A percentile compares a stretch with the other conserved stretches of the same genome.
These are phyloP conservation scores for Medicago truncatula DNA, from an alignment of 306 rosid species.

Conservation along the genomic window MtrunA17r5.0-ANR NC_053045.1:53233001-53233500, in stretches of 20 bases:
- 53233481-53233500: background rate
- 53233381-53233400: background rate
- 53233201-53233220: background rate
- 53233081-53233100: no score
- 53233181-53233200: background rate
- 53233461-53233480: conserved; percentile 6
- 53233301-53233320: conserved; percentile 21
- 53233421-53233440: background rate
- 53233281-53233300: background rate
- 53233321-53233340: background rate
- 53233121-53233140: conserved; percentile 44
- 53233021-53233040: no score
- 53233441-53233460: background rate
- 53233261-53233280: background rate
- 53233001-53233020: no score
- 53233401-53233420: background rate
- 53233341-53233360: background rate
- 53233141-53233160: conserved; percentile 45
- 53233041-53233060: no score
- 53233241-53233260: background rate
- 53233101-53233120: conserved; percentile 1
- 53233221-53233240: background rate
- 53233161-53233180: conserved; percentile 27
- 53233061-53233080: no score
- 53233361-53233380: background rate